A percentile compares a stretch with the other conserved stretches of the same genome.
phyloP scores from a whole-genome alignment of 495 filamentous ascomycete species.

The Podospora sp. region DNA sequence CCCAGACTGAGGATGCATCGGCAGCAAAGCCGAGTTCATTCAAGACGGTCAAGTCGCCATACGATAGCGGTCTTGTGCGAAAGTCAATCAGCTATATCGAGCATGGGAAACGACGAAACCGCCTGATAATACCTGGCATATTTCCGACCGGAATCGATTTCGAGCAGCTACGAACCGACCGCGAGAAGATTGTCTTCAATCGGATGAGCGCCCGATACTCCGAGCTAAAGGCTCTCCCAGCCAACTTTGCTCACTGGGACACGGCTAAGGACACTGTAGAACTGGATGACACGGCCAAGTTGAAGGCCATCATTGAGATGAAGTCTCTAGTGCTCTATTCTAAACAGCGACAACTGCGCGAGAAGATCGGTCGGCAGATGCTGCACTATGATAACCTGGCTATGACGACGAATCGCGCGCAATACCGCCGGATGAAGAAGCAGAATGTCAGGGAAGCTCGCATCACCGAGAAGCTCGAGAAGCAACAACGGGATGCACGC shows the following conservation, averaged over 20 bases:
- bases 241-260: constrained; percentile 84
- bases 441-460: constrained; percentile 93
- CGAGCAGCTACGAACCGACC: constrained; percentile 78
- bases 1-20: constrained; percentile 33
- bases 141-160: constrained; percentile 87
- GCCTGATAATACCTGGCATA: constrained; percentile 78
- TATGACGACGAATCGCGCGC: constrained; percentile 87
- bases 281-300: constrained; percentile 79
- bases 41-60: constrained; percentile 69
- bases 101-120: constrained; percentile 69
- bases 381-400: constrained; percentile 91
- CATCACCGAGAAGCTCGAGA: constrained; percentile 97
- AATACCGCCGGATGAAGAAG: constrained; percentile 94
- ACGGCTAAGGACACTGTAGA: constrained; percentile 69
- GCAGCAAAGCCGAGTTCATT: constrained; percentile 40
- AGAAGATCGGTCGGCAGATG: constrained; percentile 84
- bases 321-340: constrained; percentile 80
- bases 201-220: constrained; percentile 79
- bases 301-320: constrained; percentile 89
- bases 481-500: constrained; percentile 93
- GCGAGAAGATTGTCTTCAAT: constrained; percentile 86
- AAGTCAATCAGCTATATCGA: constrained; percentile 73
- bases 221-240: constrained; percentile 78
- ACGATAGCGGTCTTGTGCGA: constrained; percentile 53
- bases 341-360: constrained; percentile 82